A percentile compares a stretch with the other conserved stretches of the same genome.
These are phyloP conservation scores for Mycotypha africana DNA, from an alignment of 371 early-diverging fungal genomes.

Conservation along the genomic window DNA sequence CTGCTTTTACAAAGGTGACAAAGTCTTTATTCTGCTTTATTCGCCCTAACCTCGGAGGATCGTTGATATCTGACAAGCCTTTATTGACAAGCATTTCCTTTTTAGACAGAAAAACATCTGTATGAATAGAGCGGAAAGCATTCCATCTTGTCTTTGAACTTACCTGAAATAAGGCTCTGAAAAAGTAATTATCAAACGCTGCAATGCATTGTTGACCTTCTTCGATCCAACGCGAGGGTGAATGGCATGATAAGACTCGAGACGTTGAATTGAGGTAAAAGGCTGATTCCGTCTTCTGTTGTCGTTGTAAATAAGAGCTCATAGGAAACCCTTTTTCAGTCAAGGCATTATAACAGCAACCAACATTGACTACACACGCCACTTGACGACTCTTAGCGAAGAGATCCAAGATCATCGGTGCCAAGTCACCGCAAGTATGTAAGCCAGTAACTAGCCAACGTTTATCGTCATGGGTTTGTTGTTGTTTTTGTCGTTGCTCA, in stretches of 20 bases:
- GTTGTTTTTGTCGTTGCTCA: background rate
- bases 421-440: conserved; percentile 85
- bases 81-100: conserved; percentile 48
- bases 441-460: conserved; percentile 77
- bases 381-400: conserved; percentile 64
- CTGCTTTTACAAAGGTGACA: conserved; percentile 30
- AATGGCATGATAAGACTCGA: conserved; percentile 81
- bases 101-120: background rate
- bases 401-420: conserved; percentile 65
- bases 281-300: conserved; percentile 16
- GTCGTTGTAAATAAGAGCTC: conserved; percentile 23
- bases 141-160: background rate
- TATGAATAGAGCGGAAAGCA: no score
- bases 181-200: conserved; percentile 67
- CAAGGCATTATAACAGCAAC: conserved; percentile 84
- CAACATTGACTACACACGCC: conserved; percentile 67
- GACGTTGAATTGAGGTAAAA: conserved; percentile 61
- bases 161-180: conserved; percentile 66
- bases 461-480: conserved; percentile 3
- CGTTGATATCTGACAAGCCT: conserved; percentile 41
- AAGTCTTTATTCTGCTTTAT: conserved; percentile 52
- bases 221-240: conserved; percentile 72
- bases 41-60: conserved; percentile 57
- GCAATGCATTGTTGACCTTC: conserved; percentile 47
- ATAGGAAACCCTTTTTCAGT: conserved; percentile 67